These are phyloP conservation scores for Schizonepeta tenuifolia DNA, from an alignment of 257 asterid genomes.

Conservation along the genomic window DNA sequence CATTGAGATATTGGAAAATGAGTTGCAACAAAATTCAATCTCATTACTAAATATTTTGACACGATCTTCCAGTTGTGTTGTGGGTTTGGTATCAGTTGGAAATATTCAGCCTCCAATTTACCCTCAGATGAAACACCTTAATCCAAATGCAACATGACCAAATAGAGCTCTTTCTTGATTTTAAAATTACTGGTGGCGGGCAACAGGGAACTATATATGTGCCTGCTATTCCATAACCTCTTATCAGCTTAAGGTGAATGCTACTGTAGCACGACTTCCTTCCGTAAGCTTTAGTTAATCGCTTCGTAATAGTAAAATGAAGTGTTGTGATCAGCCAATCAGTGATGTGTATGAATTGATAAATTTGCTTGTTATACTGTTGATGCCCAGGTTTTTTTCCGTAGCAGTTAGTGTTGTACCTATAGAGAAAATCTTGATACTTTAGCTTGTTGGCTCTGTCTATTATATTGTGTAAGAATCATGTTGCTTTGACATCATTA, in stretches of 20 bases:
- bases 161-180: no score
- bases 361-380: no score
- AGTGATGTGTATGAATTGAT: no score
- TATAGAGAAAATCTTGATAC: background rate
- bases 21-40: slow-evolving; percentile 3
- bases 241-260: background rate
- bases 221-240: no score
- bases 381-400: background rate
- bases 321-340: no score
- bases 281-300: background rate
- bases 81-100: no score
- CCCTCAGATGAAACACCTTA: background rate
- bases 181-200: no score
- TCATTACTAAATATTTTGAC: background rate
- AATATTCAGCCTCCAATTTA: background rate
- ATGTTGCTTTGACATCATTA: background rate
- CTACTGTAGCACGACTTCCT: background rate
- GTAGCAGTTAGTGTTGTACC: no score
- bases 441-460: background rate
- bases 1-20: no score
- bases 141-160: background rate
- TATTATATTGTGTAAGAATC: no score
- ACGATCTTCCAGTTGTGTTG: background rate
- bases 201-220: background rate
- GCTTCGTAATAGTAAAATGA: no score